These are phyloP conservation scores for Tilletia horrida DNA, from an alignment of 1,284 basidiomycete genomes.

Conservation along the genomic window DNA sequence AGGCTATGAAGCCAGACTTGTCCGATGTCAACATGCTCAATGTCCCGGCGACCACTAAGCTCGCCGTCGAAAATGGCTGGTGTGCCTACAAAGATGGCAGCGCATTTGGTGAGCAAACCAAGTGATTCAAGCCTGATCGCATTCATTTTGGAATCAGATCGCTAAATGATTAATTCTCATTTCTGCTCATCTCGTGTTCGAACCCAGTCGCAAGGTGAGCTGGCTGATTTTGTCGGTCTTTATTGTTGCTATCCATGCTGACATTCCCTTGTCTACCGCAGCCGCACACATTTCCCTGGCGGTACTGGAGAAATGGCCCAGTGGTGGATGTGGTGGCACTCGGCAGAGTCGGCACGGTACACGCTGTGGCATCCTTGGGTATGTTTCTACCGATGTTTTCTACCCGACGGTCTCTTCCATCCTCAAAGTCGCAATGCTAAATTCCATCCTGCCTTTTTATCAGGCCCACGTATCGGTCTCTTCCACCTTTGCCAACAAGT, in stretches of 20 bases:
- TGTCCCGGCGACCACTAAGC: conserved; percentile 1
- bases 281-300: conserved; percentile 20
- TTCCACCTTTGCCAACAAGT: conserved; percentile 18
- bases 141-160: too few relatives aligned
- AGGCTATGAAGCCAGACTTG: conserved; percentile 20
- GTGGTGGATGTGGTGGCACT: conserved; percentile 27
- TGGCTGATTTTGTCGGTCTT: too few relatives aligned
- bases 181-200: too few relatives aligned
- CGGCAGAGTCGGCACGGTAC: conserved; percentile 17
- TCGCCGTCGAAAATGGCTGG: conserved; percentile 21
- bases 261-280: neutral
- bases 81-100: conserved; percentile 21
- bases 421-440: too few relatives aligned
- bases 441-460: neutral
- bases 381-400: neutral
- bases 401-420: neutral
- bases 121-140: too few relatives aligned
- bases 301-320: conserved; percentile 18
- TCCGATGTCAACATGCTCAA: conserved; percentile 21
- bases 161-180: too few relatives aligned
- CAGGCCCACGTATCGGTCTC: conserved; percentile 19
- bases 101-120: conserved; percentile 15
- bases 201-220: too few relatives aligned
- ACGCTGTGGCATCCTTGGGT: conserved; percentile 22
- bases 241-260: too few relatives aligned